Base-by-base conservation (phyloP, 2,329 filamentous ascomycete genomes). In the Gnomoniopsis smithogilvyi region DNA sequence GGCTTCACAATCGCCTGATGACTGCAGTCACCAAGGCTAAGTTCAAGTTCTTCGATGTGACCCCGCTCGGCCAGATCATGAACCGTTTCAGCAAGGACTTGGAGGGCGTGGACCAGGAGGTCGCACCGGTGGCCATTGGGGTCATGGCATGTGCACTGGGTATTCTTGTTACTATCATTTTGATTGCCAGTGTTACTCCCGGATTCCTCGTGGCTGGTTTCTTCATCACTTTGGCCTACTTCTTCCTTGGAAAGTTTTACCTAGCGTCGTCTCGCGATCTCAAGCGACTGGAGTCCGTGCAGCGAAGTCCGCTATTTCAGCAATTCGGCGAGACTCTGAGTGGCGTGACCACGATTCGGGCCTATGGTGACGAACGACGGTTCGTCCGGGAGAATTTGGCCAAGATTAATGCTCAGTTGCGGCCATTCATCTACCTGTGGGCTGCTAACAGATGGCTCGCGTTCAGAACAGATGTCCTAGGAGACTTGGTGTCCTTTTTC, bases 41-140 rank as follows among this genome's bases (percentile, higher is more conserved):
- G 71, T 98, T 99, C 80, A 92, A 91, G 70, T 99, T 99, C 77
- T 99, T 99, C 69, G 95, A 99, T 69, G 90, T 94, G 1, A 99
- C 95, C 0, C 95, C 95, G 2, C 83, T 98, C 0, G 95, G 95
- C 14, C 94, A 97, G 74, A 82, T 99, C 68, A 98, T 98, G 88
- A 99, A 99, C 74, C 87, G 95, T 21, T 99, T 99, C 76, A 98
- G 94, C 72, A 98, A 98, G 74, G 95, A 99, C 72, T 84, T 99
- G 15, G 93, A 99, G 72, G 87, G 92, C 12, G 83, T 99, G 21
- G 95, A 99, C 66, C 95, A 99, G 71, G 95, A 99, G 72, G 91
- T 99, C 59, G 93, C 95, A 0, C 92, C 93, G 2, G 87, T 96
- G 45, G 94, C 95, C 22, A 93, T 98, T 65, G 84, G 85, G 56